phyloP scores from a whole-genome alignment of 306 rosid species.

The Rosa persica region DNA sequence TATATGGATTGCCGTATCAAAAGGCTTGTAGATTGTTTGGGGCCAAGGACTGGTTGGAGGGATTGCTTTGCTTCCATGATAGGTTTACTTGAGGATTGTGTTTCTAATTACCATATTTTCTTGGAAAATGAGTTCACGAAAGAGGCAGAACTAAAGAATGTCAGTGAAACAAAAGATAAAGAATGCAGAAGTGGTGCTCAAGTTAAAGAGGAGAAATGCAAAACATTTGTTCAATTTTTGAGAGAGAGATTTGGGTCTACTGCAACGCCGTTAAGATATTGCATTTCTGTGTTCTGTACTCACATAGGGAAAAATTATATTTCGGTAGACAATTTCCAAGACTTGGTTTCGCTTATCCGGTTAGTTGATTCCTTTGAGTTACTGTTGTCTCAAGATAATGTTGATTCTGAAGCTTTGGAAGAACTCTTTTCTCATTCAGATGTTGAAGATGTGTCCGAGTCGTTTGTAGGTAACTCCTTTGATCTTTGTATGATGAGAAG shows the following conservation, averaged over 20 bases:
- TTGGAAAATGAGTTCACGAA: conserved; percentile 41
- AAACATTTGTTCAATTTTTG: conserved; percentile 54
- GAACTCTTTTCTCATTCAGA: conserved; percentile 35
- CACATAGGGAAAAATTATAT: conserved; percentile 54
- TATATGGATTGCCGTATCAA: conserved; percentile 60
- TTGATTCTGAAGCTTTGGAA: conserved; percentile 40
- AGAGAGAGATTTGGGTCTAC: conserved; percentile 41
- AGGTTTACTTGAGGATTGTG: conserved; percentile 58
- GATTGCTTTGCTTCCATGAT: conserved; percentile 52
- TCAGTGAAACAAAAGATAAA: not conserved
- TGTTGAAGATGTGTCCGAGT: conserved; percentile 18
- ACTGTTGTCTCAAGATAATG: conserved; percentile 34
- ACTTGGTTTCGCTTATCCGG: conserved; percentile 29
- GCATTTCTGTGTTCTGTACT: conserved; percentile 44
- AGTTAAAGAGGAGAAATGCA: conserved; percentile 23
- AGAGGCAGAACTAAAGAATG: conserved; percentile 16
- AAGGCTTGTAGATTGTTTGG: conserved; percentile 44
- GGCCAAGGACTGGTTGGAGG: conserved; percentile 53
- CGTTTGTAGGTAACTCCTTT: conserved; percentile 5
- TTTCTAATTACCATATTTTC: conserved; percentile 53
- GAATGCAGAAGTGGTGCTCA: conserved; percentile 17
- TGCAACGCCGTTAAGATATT: conserved; percentile 32
- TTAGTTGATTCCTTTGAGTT: conserved; percentile 41
- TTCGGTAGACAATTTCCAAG: conserved; percentile 31
- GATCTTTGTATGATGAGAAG: conserved; percentile 32